Conservation (phyloP, 208 protist species). For the Trypanosoma mega region DNA sequence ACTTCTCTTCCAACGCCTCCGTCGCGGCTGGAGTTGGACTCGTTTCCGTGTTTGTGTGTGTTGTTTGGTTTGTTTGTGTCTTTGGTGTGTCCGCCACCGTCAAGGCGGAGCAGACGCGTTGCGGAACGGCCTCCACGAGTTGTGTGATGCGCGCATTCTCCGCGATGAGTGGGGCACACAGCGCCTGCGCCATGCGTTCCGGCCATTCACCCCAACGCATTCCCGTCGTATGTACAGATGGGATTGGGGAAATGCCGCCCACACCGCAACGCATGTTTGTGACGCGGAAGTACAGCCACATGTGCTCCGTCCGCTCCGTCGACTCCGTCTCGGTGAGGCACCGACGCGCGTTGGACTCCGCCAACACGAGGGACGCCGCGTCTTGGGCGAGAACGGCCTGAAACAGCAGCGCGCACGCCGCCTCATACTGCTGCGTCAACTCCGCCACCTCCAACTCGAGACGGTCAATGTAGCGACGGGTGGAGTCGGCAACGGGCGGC, state of each 20-base stretch:
- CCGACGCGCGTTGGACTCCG: conserved; percentile 4
- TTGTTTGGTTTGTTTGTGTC: too few species aligned
- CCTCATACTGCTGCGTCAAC: conserved; percentile 29
- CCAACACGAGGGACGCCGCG: neutral
- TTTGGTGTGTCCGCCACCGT: neutral
- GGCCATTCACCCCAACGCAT: neutral
- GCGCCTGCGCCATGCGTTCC: neutral
- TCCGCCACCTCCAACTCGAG: conserved; percentile 32
- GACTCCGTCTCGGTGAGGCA: conserved; percentile 5
- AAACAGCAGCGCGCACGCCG: conserved; percentile 21
- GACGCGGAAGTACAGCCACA: conserved; percentile 5
- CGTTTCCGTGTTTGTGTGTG: too few species aligned
- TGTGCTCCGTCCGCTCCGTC: neutral
- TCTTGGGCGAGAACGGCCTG: conserved; percentile 18
- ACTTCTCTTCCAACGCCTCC: too few species aligned
- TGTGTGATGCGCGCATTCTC: conserved; percentile 25
- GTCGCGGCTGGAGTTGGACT: too few species aligned
- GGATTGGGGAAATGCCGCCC: too few species aligned
- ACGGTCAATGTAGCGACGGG: conserved; percentile 27
- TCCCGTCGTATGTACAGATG: conserved; percentile 10
- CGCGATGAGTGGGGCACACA: neutral
- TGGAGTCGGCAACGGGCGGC: neutral
- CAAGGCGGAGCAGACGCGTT: conserved; percentile 25
- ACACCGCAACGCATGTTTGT: conserved; percentile 1
- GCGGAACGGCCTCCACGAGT: conserved; percentile 36